Percentiles rank a stretch among this genome's conserved stretches.
Conservation (phyloP, 805 yeast species). For the Candida boidinii region DNA sequence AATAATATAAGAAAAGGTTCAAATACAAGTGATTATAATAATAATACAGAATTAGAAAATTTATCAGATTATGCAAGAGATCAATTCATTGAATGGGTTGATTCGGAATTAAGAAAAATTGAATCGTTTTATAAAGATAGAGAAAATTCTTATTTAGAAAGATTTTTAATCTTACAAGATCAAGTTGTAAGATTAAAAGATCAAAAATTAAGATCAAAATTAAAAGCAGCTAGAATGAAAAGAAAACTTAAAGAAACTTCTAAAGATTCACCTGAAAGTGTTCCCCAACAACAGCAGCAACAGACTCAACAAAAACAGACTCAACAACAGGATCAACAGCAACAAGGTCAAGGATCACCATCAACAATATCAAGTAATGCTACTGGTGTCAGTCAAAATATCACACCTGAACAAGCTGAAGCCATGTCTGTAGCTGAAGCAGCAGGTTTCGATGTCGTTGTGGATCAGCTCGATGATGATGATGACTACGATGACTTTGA, state of each 20-base stretch:
- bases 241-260: too few species aligned
- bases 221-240: slow-evolving; percentile 6
- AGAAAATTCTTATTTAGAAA: slow-evolving; percentile 51
- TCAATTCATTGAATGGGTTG: slow-evolving; percentile 62
- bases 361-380: slow-evolving; percentile 7
- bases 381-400: too few species aligned
- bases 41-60: slow-evolving; percentile 20
- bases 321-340: not conserved
- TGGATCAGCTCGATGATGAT: slow-evolving; percentile 4
- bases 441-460: slow-evolving; percentile 7
- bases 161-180: slow-evolving; percentile 55
- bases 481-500: slow-evolving; percentile 6
- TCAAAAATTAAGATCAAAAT: slow-evolving; percentile 29
- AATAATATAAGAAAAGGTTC: slow-evolving; percentile 5
- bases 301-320: too few species aligned
- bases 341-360: slow-evolving; percentile 1
- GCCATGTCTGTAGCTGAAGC: too few species aligned
- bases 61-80: slow-evolving; percentile 28
- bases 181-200: slow-evolving; percentile 60
- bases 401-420: too few species aligned
- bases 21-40: slow-evolving; percentile 1
- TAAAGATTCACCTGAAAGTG: slow-evolving; percentile 2
- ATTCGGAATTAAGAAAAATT: slow-evolving; percentile 49
- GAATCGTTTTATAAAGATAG: slow-evolving; percentile 50
- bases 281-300: too few species aligned